phyloP scores from a whole-genome alignment of 2,329 filamentous ascomycete species.

The Xylaria sp. region DNA sequence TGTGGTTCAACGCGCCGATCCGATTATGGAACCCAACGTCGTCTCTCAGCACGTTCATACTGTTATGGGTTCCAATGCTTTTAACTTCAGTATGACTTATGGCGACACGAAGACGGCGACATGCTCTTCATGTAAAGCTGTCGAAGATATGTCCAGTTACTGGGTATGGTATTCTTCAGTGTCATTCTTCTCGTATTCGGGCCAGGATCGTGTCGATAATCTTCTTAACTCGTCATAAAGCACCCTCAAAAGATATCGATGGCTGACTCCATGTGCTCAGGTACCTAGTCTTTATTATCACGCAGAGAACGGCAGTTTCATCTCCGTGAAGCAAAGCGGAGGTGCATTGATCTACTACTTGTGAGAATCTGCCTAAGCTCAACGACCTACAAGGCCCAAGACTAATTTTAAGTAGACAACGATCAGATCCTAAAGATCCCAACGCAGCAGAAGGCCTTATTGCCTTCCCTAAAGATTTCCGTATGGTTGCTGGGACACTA shows the following conservation, averaged over 20 bases:
- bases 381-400: constrained; percentile 21
- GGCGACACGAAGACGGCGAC: constrained; percentile 61
- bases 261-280: neutral
- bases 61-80: constrained; percentile 70
- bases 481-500: constrained; percentile 72
- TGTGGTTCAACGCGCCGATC: constrained; percentile 62
- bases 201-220: neutral
- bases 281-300: constrained; percentile 64
- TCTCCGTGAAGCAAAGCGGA: constrained; percentile 56
- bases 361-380: constrained; percentile 43
- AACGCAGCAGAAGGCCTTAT: constrained; percentile 59
- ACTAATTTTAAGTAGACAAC: constrained; percentile 46
- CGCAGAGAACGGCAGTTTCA: constrained; percentile 66
- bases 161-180: constrained; percentile 66
- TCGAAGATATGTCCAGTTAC: constrained; percentile 72
- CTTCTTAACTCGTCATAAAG: neutral
- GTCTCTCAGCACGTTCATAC: constrained; percentile 68
- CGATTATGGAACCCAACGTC: constrained; percentile 64
- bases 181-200: neutral
- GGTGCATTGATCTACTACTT: constrained; percentile 66
- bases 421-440: constrained; percentile 52
- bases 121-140: constrained; percentile 73
- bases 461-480: constrained; percentile 70
- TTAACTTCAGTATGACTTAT: constrained; percentile 65
- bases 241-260: neutral